phyloP scores from a whole-genome alignment of 768 basidiomycete species.

The Lentinula aciculospora region DNA sequence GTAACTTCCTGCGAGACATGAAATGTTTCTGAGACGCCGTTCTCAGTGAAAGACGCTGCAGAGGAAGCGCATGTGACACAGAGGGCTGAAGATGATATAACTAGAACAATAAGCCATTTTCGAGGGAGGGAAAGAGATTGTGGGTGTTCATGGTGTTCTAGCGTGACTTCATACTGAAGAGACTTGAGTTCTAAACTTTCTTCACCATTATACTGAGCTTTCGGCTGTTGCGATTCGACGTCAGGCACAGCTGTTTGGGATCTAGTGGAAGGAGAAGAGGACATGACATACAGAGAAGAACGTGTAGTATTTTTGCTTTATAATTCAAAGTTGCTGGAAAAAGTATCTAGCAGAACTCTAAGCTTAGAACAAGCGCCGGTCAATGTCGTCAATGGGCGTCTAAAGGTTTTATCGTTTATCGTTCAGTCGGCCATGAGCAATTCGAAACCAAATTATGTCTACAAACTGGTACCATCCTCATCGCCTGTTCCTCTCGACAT shows the following conservation, averaged over 20 bases:
- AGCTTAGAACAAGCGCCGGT: neutral
- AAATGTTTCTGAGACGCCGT: slow-evolving; percentile 45
- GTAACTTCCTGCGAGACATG: slow-evolving; percentile 40
- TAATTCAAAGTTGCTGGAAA: neutral
- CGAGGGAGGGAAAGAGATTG: slow-evolving; percentile 30
- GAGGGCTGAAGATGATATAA: slow-evolving; percentile 40
- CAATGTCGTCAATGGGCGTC: neutral
- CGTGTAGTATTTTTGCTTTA: neutral
- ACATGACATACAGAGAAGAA: neutral
- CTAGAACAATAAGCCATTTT: slow-evolving; percentile 44
- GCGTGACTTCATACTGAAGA: slow-evolving; percentile 15
- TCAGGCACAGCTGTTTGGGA: neutral
- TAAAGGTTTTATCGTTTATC: too few relatives aligned
- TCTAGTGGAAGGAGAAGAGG: neutral
- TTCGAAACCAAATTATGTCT: slow-evolving; percentile 43
- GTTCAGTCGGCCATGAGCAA: neutral
- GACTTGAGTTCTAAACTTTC: neutral
- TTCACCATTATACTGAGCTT: neutral
- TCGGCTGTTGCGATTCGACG: neutral
- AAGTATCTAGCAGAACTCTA: neutral
- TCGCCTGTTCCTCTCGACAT: slow-evolving; percentile 15
- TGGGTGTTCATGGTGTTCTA: slow-evolving; percentile 38
- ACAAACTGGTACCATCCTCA: slow-evolving; percentile 50
- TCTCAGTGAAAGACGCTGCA: slow-evolving; percentile 58
- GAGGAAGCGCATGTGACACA: slow-evolving; percentile 55